Evolutionary conservation across 768 basidiomycete genomes (phyloP), one percentile per base, ranked within the genome.

Genomic region (Suillus alpinus): DNA sequence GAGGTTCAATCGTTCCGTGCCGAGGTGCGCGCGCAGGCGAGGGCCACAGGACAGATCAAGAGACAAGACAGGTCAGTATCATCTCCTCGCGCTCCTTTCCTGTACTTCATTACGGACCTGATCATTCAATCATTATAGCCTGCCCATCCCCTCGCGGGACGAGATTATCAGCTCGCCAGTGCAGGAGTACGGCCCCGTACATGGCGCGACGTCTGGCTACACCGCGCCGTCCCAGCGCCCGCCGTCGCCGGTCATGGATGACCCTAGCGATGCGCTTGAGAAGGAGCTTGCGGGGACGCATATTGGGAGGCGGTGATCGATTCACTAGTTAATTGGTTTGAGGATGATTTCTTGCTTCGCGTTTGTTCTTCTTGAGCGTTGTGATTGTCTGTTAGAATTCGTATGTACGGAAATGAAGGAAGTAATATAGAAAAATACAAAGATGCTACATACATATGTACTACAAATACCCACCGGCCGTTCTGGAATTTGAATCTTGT

Each of bases 1-100:
- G 95, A 98, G 74, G 96, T 98, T 41, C 86, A 86, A 62, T 72
- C 82, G 13, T 98, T 99, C 86, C 86, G 97, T 40, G 83, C 89
- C 9, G 88, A 95, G 71, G 95, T 98, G 8, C 85, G 96, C 59
- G 81, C 83, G n/a, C 93, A 95, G 68, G 86, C 89, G 13, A 80
- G 90, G 40, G 85, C 84, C 1, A 78, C 85, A 10, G 86, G 86
- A 5, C 89, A 91, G 71, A 83, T 90, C 50, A 86, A 88, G 56
- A 80, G 87, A 56, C 89, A 92, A 71, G 91, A 92, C 63, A 91
- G 86, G 91, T 89, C 59, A 60, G 71, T 39, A n/a, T 58, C 14
- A 3, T 47, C 2, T 23, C 12, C 36, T 40, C 13, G 26, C 16
- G 16, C 12, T 37, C 40, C 14, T 49, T 49, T 49, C 26, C 8